Base-by-base conservation (phyloP, 768 basidiomycete genomes). In the Calvatia gigantea region DNA sequence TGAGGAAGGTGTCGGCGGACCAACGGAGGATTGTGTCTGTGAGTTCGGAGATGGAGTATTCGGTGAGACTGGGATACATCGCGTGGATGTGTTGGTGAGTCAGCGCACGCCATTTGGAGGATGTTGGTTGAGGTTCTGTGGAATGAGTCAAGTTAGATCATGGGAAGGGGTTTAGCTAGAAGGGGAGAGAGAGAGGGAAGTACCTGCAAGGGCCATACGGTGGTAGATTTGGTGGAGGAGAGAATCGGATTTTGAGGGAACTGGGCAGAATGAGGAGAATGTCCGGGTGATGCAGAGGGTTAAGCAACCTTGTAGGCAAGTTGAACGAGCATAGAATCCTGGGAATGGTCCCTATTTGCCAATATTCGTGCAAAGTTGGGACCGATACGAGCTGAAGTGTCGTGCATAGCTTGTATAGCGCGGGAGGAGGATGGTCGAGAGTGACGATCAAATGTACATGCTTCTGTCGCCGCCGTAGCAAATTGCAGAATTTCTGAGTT, bases 401-500 rank as follows among this genome's bases (percentile, higher is more conserved):
- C 84, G 51, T 83, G 78, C 66, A 81, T 76, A 33, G 80, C 78
- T 61, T 85, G 80, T 4, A 73, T 66, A 6, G 75, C 67, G 59
- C 74, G 76, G n/a, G 54, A 55, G 11, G 54, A 55, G 1, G 54
- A 48, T 1, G 54, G 54, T 14, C 54, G 54, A 14, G 54, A 37
- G n/a, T 39, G 29, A 12, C 45, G 44, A 17, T 55, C 72, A 63
- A 85, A 84, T 1, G 77, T 76, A 60, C 81, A 84, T 38, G 83
- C 73, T 68, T 91, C 89, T 14, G 86, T 84, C 6, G 86, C 87
- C 21, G 84, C 80, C 12, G 87, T 87, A 7, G 88, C 85, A 57
- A 88, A 87, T 59, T 89, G 89, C n/a, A 88, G 76, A 56, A 90
- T 86, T 68, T 90, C 88, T 0, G 86, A 83, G 65, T 91, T 91